Base-by-base conservation (phyloP, 148 eudicot genomes). In the Pouteria glomerata region DNA sequence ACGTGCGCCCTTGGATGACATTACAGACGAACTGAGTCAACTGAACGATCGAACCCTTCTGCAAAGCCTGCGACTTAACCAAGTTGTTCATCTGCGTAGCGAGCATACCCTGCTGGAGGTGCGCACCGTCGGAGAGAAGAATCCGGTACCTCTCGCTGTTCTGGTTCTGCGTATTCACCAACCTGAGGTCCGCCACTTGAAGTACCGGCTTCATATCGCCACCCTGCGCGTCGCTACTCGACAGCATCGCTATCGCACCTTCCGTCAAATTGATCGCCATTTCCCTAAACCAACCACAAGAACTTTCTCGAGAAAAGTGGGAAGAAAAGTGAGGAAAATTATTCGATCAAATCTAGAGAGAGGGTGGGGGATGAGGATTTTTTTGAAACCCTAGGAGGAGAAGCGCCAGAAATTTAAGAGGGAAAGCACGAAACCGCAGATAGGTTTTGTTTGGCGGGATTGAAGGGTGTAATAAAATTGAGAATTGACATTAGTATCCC, bases 61-160 rank as follows among this genome's bases (percentile, higher is more conserved):
- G 86, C 69, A 93, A 58, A 21, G 15, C 33, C 3, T 84, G 73
- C 2, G 82, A 41, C 6, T 53, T 75, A 1, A 92, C 85, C 35
- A 90, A 71, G 1, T 79, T 84, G 74, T 92, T 90, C 2, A 47
- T 77, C 82, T 92, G 98, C 3, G 93, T 88, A 1, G 88, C 93
- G 23, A 92, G 86, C 93, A 92, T 92, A 0, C 91, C 96, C 44
- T 92, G 98, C 63, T 83, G 91, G 19, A 70, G 16, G 55, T 83
- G 82, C 4, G 47, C 0, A 0, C 98, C 98, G 29, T 92, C 96
- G 6, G 98, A 92, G 0, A 92, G 69, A 63, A 90, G 3, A 23
- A 90, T 27, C 1, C 93, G 86, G 33, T 79, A 92, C 35, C 96
- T 72, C 68, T 92, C 91, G 10, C 39, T 65, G 15, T 31, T 69